Evolutionary conservation across 2,329 filamentous ascomycete genomes (phyloP).

Genomic region (Pseudomassariella vexata): DNA sequence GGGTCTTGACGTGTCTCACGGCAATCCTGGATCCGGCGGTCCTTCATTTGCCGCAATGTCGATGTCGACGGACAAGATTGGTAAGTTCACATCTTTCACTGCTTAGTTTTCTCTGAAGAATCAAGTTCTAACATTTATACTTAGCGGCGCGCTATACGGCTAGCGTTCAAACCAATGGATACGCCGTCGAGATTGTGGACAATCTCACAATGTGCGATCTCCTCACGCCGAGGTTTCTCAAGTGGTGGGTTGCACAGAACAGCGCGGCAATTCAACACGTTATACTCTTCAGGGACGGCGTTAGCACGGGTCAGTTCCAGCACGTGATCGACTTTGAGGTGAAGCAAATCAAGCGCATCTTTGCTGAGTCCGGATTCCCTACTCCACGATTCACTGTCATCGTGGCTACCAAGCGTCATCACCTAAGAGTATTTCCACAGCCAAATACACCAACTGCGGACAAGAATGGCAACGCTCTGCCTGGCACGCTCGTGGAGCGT

Average conservation of each 20-base stretch:
- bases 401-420: slow-evolving; percentile 88
- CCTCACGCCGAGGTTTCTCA: slow-evolving; percentile 60
- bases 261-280: slow-evolving; percentile 63
- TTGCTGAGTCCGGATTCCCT: slow-evolving; percentile 33
- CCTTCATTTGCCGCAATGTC: slow-evolving; percentile 86
- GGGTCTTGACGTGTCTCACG: slow-evolving; percentile 86
- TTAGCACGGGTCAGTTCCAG: slow-evolving; percentile 78
- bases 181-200: slow-evolving; percentile 72
- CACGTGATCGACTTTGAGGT: slow-evolving; percentile 79
- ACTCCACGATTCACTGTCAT: slow-evolving; percentile 73
- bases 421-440: slow-evolving; percentile 85
- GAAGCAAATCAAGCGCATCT: slow-evolving; percentile 56
- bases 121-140: too few relatives aligned
- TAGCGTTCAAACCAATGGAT: slow-evolving; percentile 75
- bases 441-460: slow-evolving; percentile 49
- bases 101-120: too few relatives aligned
- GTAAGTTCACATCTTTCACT: too few relatives aligned
- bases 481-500: slow-evolving; percentile 80
- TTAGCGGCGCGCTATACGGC: too few relatives aligned
- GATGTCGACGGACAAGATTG: slow-evolving; percentile 67
- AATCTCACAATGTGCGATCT: slow-evolving; percentile 57
- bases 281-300: slow-evolving; percentile 90
- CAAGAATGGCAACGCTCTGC: slow-evolving; percentile 73
- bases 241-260: slow-evolving; percentile 56
- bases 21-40: slow-evolving; percentile 57